Evolutionary conservation across 73 alveolate genomes (phyloP).

Genomic region (Blepharisma stoltei): DNA sequence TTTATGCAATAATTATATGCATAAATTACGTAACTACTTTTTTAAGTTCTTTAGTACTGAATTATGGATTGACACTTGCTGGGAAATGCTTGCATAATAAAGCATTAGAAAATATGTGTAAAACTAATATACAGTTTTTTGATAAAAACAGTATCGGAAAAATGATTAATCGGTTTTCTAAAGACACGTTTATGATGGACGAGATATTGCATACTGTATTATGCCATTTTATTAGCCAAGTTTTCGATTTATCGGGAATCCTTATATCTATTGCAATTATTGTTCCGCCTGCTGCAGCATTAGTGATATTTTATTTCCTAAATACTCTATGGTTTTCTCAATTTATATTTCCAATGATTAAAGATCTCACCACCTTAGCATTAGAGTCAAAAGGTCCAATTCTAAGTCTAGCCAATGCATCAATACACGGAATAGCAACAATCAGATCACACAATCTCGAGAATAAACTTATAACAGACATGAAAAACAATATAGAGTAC

Average conservation of each 20-base stretch:
- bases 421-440: not conserved
- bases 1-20: no score
- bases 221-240: not conserved
- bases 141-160: conserved; percentile 88
- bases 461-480: not conserved
- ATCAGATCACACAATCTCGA: not conserved
- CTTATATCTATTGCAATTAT: not conserved
- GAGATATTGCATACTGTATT: not conserved
- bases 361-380: not conserved
- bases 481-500: not conserved
- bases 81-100: no score
- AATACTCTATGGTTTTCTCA: not conserved
- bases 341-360: not conserved
- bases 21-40: no score
- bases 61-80: no score
- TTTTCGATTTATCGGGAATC: not conserved
- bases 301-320: not conserved
- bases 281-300: not conserved
- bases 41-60: no score
- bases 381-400: not conserved
- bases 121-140: conserved; percentile 50
- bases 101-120: no score
- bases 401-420: not conserved
- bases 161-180: conserved; percentile 70
- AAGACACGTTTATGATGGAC: conserved; percentile 38